Base-by-base conservation (phyloP, 768 basidiomycete species). In the Mycena crocata region DNA sequence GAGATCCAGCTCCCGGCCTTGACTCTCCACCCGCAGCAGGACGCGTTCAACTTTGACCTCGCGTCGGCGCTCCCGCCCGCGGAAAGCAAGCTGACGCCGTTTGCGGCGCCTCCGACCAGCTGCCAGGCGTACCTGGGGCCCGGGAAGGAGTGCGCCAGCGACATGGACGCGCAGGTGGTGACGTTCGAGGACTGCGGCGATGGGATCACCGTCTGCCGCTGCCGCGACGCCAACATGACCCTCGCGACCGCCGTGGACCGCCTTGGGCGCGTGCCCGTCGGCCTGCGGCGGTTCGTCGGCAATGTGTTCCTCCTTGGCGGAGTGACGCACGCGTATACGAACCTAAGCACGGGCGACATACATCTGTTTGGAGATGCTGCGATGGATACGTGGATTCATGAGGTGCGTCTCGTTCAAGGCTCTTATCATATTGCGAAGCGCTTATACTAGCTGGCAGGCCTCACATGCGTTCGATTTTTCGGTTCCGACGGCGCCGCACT, bases 231-330 rank as follows among this genome's bases (percentile, higher is more conserved):
- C 14, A 57, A 62, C 17, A 62, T 67, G 49, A 35, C 54, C 6
- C 9, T 67, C 10, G 56, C 51, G 48, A 39, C 48, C 13, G 40
- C 23, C 17, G 50, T 62, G 10, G 66, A 67, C 61, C 61, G 55
- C n/a, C 55, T 67, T 7, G 61, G 31, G 26, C 66, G 60, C 40
- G 61, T 62, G 19, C 66, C 66, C 14, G 48, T 67, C 14, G 61
- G 66, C 1, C 44, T 67, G 21, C 52, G 66, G 31, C 51, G 66
- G 17, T 67, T 51, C 30, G 37, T 62, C 21, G 66, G 54, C 15
- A 61, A 37, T 1, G 46, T 62, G 31, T 6, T 66, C 1, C 32
- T 60, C 17, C 19, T 52, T 35, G 54, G 32, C 3, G 64, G 35
- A 5, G 15, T 19, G n/a, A 60, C 48, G 40, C 50, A 51, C 2